Evolutionary conservation across 2,329 filamentous ascomycete species (phyloP).

Genomic region (Lachnellula hyalina): DNA sequence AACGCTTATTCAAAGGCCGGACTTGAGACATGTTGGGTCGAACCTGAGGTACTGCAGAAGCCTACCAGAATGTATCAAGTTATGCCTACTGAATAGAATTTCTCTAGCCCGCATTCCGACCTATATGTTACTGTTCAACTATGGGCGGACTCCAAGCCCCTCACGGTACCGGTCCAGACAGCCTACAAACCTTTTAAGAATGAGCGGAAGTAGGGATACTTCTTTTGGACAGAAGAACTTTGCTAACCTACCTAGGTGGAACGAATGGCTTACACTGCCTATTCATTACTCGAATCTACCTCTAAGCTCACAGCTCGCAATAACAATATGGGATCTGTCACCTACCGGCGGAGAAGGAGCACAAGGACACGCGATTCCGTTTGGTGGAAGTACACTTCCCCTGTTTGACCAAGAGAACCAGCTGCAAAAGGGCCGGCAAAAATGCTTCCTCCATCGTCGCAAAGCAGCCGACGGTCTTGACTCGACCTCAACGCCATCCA

Average conservation of each 20-base stretch:
- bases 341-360: constrained; percentile 67
- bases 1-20: constrained; percentile 69
- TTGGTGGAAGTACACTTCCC: constrained; percentile 86
- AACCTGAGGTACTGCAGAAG: constrained; percentile 60
- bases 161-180: constrained; percentile 89
- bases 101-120: constrained; percentile 67
- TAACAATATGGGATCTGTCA: constrained; percentile 93
- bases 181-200: constrained; percentile 86
- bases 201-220: constrained; percentile 48
- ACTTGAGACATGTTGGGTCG: constrained; percentile 81
- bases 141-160: constrained; percentile 91
- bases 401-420: constrained; percentile 94
- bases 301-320: constrained; percentile 74
- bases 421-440: constrained; percentile 84
- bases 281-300: constrained; percentile 80
- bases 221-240: not conserved
- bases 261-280: constrained; percentile 90
- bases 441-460: constrained; percentile 79
- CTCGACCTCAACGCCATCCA: constrained; percentile 71
- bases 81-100: constrained; percentile 22
- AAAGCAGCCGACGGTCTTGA: constrained; percentile 81
- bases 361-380: constrained; percentile 76
- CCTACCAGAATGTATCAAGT: not conserved
- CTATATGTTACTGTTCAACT: constrained; percentile 90
- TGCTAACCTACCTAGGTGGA: constrained; percentile 62